Percentiles rank a stretch among this genome's conserved stretches.
Evolutionary conservation across 2,329 filamentous ascomycete genomes (phyloP).

Genomic region (Phymatotrichopsis omnivora): DNA sequence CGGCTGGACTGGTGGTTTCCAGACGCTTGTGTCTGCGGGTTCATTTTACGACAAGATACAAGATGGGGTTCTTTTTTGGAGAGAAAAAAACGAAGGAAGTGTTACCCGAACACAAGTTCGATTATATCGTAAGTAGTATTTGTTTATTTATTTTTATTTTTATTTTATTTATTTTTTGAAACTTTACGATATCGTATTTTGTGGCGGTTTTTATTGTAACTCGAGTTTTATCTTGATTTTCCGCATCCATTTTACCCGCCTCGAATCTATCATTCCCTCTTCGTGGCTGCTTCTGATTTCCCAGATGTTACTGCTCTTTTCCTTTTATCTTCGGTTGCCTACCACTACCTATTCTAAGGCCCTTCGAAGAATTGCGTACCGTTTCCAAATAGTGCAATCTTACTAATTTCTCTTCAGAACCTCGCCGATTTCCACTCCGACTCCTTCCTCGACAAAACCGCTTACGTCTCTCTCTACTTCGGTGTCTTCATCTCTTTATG

Average conservation of each 20-base stretch:
- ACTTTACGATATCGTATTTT: no score
- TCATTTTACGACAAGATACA: not conserved
- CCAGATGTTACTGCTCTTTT: no score
- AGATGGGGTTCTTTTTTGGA: constrained; percentile 18
- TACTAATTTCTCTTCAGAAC: constrained; percentile 22
- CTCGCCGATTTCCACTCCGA: constrained; percentile 22
- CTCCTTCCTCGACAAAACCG: constrained; percentile 18
- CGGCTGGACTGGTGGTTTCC: not conserved
- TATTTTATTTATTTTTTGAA: no score
- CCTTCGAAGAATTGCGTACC: not conserved
- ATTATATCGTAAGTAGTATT: constrained; percentile 24
- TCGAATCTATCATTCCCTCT: not conserved
- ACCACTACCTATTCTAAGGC: not conserved
- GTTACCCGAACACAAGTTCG: constrained; percentile 27
- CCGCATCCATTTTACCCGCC: no score
- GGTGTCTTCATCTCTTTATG: constrained; percentile 34
- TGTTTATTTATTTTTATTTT: not conserved
- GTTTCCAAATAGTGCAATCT: not conserved
- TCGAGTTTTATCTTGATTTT: no score
- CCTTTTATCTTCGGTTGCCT: no score
- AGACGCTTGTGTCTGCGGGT: no score
- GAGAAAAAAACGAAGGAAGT: constrained; percentile 12
- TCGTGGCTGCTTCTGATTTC: not conserved
- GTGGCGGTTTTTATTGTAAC: no score
- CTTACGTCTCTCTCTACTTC: constrained; percentile 33